phyloP scores from a whole-genome alignment of 164 flowering plant genomes.

The Echeveria elegans region DNA sequence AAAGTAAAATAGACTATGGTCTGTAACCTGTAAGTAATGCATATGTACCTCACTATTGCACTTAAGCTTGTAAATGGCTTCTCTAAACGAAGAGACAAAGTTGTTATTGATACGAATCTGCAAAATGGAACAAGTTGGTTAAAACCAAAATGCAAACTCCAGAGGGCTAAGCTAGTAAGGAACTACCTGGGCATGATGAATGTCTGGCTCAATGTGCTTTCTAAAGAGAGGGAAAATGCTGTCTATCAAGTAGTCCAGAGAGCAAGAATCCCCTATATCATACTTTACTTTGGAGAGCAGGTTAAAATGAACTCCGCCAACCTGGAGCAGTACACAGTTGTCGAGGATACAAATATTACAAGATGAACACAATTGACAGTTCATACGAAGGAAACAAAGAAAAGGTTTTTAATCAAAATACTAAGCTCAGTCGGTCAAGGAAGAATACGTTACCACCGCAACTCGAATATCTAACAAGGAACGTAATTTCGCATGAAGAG shows the following conservation, averaged over 20 bases:
- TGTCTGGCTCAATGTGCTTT: constrained; percentile 97
- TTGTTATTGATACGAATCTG: constrained; percentile 99
- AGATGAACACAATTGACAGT: constrained; percentile 1
- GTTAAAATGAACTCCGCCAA: constrained; percentile 98
- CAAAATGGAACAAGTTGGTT: constrained; percentile 19
- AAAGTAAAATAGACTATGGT: background rate
- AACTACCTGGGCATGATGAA: constrained; percentile 96
- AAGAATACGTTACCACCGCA: constrained; percentile 67
- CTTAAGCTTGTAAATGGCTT: constrained; percentile 93
- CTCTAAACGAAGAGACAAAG: constrained; percentile 93
- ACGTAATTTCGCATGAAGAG: constrained; percentile 82
- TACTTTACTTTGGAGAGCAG: constrained; percentile 91
- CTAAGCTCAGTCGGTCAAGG: background rate
- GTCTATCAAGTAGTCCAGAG: constrained; percentile 87
- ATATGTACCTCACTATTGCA: constrained; percentile 80
- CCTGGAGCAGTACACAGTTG: constrained; percentile 37
- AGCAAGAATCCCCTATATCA: constrained; percentile 93
- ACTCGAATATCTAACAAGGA: constrained; percentile 93
- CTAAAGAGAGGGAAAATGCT: constrained; percentile 96
- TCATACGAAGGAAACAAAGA: background rate
- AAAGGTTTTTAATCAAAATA: background rate
- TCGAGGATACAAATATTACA: background rate
- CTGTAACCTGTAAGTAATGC: background rate
- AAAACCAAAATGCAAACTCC: constrained; percentile 6
- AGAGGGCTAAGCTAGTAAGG: constrained; percentile 8